Evolutionary conservation across 768 basidiomycete species (phyloP), one percentile per base, ranked within the genome.

Genomic region (Fistulinella prunicolor): DNA sequence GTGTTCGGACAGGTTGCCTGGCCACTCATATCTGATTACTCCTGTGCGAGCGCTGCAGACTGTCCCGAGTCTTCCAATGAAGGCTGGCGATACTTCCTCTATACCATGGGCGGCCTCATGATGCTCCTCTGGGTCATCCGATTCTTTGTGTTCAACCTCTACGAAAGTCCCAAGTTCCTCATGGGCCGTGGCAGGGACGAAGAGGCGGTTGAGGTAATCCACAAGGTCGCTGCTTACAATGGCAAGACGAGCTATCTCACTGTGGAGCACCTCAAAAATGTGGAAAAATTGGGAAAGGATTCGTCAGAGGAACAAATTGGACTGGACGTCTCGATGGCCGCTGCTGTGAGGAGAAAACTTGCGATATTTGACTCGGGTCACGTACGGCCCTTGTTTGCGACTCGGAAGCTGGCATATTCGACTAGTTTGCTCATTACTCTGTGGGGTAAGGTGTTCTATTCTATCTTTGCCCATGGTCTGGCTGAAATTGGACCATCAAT

Each of bases 1-100:
- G 47, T n/a, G 21, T 50, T 46, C 19, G 6, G 16, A 37, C 38
- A 83, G 76, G 70, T 88, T 51, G 85, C 86, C 4, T 88, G 86
- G 86, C 82, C 84, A 1, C 70, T 89, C 12, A 75, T 89, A 41
- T 73, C 79, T n/a, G 77, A 85, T 56, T 82, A 75, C 59, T 85
- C 86, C 4, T 89, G 86, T 56, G 57, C 73, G 6, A 56, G 46
- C 24, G 66, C 71, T 6, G 65, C 39, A 77, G 81, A 10, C 9
- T 87, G 85, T 61, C 66, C 73, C 6, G 71, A 73, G 23, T 67
- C 72, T 2, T 72, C 77, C 6, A 88, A 89, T 51, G 63, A 77
- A 65, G 86, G 86, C 17, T 89, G 87, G 87, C 74, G 87, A 20
- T 87, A 87, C 62, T 82, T 86, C 60, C 69, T 86, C n/a, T 85